Base-by-base conservation (phyloP, 1,284 basidiomycete genomes). In the Sphagnurus paluster region DNA sequence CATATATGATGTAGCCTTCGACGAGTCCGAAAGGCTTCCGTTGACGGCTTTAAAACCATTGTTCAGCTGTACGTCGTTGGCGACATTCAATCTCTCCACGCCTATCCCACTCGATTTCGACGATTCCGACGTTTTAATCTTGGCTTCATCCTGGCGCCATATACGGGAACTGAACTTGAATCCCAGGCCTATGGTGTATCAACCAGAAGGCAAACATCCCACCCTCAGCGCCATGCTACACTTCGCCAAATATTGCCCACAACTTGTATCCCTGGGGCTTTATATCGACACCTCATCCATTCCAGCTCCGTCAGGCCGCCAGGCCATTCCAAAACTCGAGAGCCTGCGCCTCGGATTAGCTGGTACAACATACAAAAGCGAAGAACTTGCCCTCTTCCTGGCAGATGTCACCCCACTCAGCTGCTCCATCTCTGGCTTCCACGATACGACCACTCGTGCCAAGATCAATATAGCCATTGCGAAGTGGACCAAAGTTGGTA, bases 31-130 rank as follows among this genome's bases (percentile, higher is more conserved):
- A 23, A 17, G 29, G 17, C 32, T 48, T 8, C 43, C 46, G 1
- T 52, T 52, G 25, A 9, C 46, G 19, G 21, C 20, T 8, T 32
- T 52, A n/a, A 32, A 39, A 20, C 46, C 50, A 17, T 37, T 52
- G 3, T 17, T 52, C 9, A 7, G n/a, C 5, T 48, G 50, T 29
- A 34, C n/a, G 25, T 48, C 44, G n/a, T 26, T 52, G 23, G 40
- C 26, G 14, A 28, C 21, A 16, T 40, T 52, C 32, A 29, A 29
- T 4, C 14, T 52, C 24, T 23, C 24, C 14, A 33, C 35, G 36
- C 25, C 38, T 32, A 16, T 23, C 2, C 46, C 43, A 10, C 17
- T 52, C 24, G 50, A 52, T 17, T 39, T 52, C 10, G 37, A 48
- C 44, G 42, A 52, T 16, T 14, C 24, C 8, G 39, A 43, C 6